Percentiles rank a stretch among this genome's conserved stretches.
These are phyloP conservation scores for Nigrospora oryzae DNA, from an alignment of 2,329 filamentous ascomycete genomes.

Conservation along the genomic window DNA sequence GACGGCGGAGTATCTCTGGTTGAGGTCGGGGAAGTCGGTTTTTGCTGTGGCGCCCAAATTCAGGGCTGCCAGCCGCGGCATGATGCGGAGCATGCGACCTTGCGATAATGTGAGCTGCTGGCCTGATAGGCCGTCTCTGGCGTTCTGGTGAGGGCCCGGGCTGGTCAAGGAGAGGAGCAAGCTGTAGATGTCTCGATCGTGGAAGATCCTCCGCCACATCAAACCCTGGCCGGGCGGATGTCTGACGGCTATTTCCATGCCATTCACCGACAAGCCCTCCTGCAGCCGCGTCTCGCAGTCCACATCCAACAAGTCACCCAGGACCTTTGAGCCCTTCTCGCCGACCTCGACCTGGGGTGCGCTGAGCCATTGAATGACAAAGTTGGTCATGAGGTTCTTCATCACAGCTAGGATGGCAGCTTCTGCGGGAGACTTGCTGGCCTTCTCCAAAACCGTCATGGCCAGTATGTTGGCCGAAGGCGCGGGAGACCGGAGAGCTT, in stretches of 20 bases:
- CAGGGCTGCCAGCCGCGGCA: constrained; percentile 40
- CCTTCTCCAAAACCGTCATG: constrained; percentile 48
- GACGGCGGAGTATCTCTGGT: constrained; percentile 13
- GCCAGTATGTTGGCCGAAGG: constrained; percentile 50
- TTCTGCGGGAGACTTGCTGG: constrained; percentile 36
- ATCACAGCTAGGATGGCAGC: constrained; percentile 41
- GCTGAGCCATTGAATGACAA: constrained; percentile 44
- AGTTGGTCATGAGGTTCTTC: constrained; percentile 35
- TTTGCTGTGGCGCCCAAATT: constrained; percentile 31
- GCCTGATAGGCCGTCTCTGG: constrained; percentile 12
- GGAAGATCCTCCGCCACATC: constrained; percentile 46
- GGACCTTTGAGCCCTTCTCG: constrained; percentile 38
- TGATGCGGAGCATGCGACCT: constrained; percentile 40
- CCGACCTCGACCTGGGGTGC: constrained; percentile 46
- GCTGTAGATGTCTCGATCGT: constrained; percentile 32
- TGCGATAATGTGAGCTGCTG: constrained; percentile 41
- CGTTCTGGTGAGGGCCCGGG: constrained; percentile 18
- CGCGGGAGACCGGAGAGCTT: constrained; percentile 43
- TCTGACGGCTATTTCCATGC: constrained; percentile 26
- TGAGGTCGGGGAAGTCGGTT: constrained; percentile 26
- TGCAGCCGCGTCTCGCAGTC: constrained; percentile 37
- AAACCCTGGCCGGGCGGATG: constrained; percentile 38
- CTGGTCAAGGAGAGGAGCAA: constrained; percentile 32
- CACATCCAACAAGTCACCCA: constrained; percentile 46
- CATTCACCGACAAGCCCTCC: constrained; percentile 19